Base-by-base conservation (phyloP, 163 green algal genomes). In the Scenedesmus sp. region DNA sequence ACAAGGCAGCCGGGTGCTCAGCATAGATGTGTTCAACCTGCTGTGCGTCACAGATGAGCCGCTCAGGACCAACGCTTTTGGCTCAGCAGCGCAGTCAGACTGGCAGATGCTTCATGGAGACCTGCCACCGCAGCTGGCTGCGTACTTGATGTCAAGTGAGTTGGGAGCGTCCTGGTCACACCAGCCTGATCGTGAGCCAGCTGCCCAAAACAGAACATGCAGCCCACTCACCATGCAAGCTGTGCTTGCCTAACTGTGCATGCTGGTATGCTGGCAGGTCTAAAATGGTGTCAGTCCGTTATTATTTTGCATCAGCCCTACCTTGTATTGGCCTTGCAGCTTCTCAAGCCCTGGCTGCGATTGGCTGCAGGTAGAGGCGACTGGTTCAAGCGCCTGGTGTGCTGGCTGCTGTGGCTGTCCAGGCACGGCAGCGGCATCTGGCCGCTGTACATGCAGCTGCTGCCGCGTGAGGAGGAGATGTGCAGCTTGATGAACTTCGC, bases 401-500 rank as follows among this genome's bases (percentile, higher is more conserved):
- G 92, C 76, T 95, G 91, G 91, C 88, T 95, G 82, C 88, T 95
- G 87, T 94, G 73, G 62, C 74, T 95, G 57, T 62, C 56, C 3
- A 55, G 56, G 4, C 67, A 92, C 23, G 88, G 88, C n/a, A 86
- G 59, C n/a, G 92, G 88, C 26, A 62, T 93, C 26, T 95, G 93
- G 91, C 84, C 59, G 16, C 77, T 95, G 16, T 95, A 95, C 82
- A 60, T 87, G 34, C 54, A 91, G 74, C 55, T 95, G 59, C 91
- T 95, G 86, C 93, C 94, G 81, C 34, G 70, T 10, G 88, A 92
- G 26, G 8, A 20, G 55, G 88, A 92, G 20, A 92, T 92, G 88
- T 64, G 54, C 18, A 67, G 83, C 55, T 73, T 95, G 60, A 95
- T 95, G 93, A 94, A 95, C 82, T 95, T 91, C 46, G 52, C 23